Base-by-base conservation (phyloP, 2,329 filamentous ascomycete genomes). In the Colletotrichum sp. region DNA sequence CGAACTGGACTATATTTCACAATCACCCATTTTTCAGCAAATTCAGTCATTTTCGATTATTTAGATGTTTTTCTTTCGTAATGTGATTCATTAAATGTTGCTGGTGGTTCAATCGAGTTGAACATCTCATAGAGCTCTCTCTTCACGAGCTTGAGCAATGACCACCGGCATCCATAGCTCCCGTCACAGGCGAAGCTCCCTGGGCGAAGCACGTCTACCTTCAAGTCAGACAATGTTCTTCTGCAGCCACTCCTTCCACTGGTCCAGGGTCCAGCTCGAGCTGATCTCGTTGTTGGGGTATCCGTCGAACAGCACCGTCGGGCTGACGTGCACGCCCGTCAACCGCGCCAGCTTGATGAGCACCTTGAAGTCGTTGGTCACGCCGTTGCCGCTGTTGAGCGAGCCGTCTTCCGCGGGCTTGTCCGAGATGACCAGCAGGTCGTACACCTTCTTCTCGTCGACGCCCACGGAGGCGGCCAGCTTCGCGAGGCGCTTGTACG, bases 241-340 rank as follows among this genome's bases (percentile, higher is more conserved):
- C 36, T 89, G 88, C 82, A 98, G 84, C 94, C 94, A 98, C 85
- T 96, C 93, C 82, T 93, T 89, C 96, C 96, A 99, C 86, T 98
- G 94, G 75, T 94, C 92, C 79, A 89, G 89, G 1, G 90, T 93
- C 91, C 96, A 98, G 28, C 93, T 90, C 74, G 94, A 96, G 78
- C 93, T 94, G 79, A 98, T 94, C 67, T 94, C 92, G 78, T 91
- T 92, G 81, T 95, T 94, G 66, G 98, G 93, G 28, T 98, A 91
- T 0, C 96, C 96, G 84, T 99, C 93, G 84, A 98, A 96, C 66
- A 98, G 89, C 24, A 96, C 95, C 0, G 96, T 98, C 3, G 96
- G 96, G 57, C 95, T 96, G 55, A 98, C 95, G 87, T 99, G 96
- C 59, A 98, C 92, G 15, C 96, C 94, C 10, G 95, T 90, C 79